A percentile compares a stretch with the other conserved stretches of the same genome.
Conservation (phyloP, 2,329 filamentous ascomycete genomes). For the Fusarium sp. region DNA sequence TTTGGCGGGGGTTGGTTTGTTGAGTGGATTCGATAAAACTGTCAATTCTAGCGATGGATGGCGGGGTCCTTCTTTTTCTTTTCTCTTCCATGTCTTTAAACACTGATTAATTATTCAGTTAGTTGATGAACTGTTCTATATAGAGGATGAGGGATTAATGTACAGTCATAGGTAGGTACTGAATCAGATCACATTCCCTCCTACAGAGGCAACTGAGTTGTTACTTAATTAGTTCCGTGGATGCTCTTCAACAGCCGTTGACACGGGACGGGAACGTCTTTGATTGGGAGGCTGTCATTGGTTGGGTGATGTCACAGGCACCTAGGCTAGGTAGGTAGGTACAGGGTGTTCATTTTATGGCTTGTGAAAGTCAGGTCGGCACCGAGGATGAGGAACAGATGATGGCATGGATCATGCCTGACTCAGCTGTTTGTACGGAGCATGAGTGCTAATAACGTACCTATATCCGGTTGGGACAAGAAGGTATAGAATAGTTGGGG, state of each 20-base stretch:
- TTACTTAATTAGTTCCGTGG: not conserved
- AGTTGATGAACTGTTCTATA: not conserved
- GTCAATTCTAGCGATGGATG: conserved; percentile 8
- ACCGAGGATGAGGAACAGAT: conserved; percentile 13
- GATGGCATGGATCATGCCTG: not conserved
- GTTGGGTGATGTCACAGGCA: conserved; percentile 32
- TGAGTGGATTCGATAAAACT: conserved; percentile 6
- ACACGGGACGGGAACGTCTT: conserved; percentile 27
- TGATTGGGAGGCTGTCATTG: conserved; percentile 32
- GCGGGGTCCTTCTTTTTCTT: conserved; percentile 19
- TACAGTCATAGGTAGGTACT: conserved; percentile 6
- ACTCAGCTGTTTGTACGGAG: not conserved
- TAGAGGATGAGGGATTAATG: not conserved
- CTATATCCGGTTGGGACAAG: not conserved
- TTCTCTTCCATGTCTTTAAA: not conserved
- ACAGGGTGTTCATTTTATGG: conserved; percentile 25
- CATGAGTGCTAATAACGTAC: not conserved
- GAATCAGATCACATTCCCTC: not conserved
- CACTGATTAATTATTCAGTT: not conserved
- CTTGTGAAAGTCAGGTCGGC: conserved; percentile 38
- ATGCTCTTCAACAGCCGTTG: conserved; percentile 3
- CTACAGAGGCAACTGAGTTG: not conserved
- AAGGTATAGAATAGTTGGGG: not conserved
- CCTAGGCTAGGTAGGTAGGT: not conserved
- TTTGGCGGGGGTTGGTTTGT: conserved; percentile 35